Evolutionary conservation across 345 rosid species (phyloP).

Genomic region (Eucalyptus urophylla): DNA sequence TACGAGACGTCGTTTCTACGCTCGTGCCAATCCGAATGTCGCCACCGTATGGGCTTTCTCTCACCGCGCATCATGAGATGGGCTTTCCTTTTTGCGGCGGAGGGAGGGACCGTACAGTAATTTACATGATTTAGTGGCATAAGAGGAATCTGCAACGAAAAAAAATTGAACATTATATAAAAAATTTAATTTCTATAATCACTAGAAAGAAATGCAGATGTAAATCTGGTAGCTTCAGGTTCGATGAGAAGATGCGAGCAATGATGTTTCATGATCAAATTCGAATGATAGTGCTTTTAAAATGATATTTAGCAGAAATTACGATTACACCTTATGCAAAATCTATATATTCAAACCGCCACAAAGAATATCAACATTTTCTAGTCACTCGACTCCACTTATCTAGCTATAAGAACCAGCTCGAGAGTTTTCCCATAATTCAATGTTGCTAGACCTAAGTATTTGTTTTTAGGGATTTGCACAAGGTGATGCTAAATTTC

Average conservation of each 20-base stretch:
- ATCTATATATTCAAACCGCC: neutral
- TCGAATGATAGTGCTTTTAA: neutral
- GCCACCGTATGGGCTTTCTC: neutral
- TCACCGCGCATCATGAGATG: neutral
- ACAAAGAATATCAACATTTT: no score
- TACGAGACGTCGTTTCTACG: neutral
- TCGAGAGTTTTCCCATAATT: neutral
- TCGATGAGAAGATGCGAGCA: neutral
- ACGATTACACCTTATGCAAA: neutral
- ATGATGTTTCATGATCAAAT: neutral
- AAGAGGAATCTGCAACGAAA: neutral
- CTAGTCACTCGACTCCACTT: neutral
- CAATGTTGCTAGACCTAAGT: accelerated
- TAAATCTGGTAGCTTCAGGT: neutral
- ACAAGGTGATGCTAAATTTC: neutral
- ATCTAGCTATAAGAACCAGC: neutral
- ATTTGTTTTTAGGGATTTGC: neutral
- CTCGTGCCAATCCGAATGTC: neutral
- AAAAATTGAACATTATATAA: neutral
- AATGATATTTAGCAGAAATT: neutral
- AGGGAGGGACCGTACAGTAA: neutral
- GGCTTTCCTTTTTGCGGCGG: neutral
- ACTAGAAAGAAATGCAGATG: neutral
- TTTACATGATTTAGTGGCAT: neutral
- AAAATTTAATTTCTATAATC: neutral